Conservation (phyloP, 1,284 basidiomycete species). For the Ganoderma boninense region DNA sequence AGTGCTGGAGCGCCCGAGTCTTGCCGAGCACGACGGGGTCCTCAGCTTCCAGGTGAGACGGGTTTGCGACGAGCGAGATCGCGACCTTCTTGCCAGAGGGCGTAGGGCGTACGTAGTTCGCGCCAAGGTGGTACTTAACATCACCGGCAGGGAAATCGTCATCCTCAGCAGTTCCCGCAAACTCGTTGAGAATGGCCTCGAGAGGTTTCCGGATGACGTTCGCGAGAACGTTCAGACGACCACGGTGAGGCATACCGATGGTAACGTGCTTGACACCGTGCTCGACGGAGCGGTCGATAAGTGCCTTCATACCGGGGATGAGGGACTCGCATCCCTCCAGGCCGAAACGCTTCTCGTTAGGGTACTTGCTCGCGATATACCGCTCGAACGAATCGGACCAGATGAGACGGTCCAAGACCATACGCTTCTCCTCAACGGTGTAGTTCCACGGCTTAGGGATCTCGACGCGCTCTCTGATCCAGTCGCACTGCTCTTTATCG, state of each 20-base stretch:
- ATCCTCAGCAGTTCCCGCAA: slow-evolving; percentile 76
- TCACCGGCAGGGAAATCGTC: slow-evolving; percentile 92
- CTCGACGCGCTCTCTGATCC: slow-evolving; percentile 98
- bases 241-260: slow-evolving; percentile 99
- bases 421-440: slow-evolving; percentile 96
- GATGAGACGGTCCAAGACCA: slow-evolving; percentile 98
- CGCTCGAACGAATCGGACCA: slow-evolving; percentile 99
- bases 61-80: slow-evolving; percentile 97
- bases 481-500: slow-evolving; percentile 98
- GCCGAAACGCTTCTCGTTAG: slow-evolving; percentile 99
- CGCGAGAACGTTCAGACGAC: slow-evolving; percentile 96
- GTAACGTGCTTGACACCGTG: slow-evolving; percentile 96
- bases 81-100: slow-evolving; percentile 98
- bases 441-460: slow-evolving; percentile 99
- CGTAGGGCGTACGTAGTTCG: slow-evolving; percentile 98
- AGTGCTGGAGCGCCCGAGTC: slow-evolving; percentile 96
- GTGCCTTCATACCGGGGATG: slow-evolving; percentile 98
- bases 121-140: slow-evolving; percentile 99
- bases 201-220: slow-evolving; percentile 99
- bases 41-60: slow-evolving; percentile 97
- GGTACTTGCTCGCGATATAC: slow-evolving; percentile 98
- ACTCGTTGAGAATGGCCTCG: slow-evolving; percentile 98
- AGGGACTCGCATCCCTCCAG: slow-evolving; percentile 98
- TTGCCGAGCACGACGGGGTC: slow-evolving; percentile 99
- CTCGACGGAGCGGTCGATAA: slow-evolving; percentile 98